Percentiles rank a stretch among this genome's conserved stretches.
Evolutionary conservation across 129 eudicot genomes (phyloP).

Genomic region (Logfia minima): DNA sequence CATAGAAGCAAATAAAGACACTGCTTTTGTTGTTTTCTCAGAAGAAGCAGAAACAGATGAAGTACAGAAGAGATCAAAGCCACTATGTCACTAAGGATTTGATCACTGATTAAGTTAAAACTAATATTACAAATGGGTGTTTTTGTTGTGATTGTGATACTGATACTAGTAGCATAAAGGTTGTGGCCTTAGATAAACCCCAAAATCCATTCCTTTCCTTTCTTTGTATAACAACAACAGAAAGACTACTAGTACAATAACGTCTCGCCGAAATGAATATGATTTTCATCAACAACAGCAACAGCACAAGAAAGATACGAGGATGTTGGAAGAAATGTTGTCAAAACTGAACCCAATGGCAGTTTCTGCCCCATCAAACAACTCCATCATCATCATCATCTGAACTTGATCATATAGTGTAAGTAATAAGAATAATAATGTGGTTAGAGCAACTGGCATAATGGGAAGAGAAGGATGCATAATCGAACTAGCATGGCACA

Average conservation of each 20-base stretch:
- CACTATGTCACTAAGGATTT: no score
- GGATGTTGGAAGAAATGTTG: constrained; percentile 59
- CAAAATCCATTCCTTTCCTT: no score
- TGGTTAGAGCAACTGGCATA: background rate
- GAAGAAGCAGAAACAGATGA: no score
- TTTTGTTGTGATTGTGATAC: no score
- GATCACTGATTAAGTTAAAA: no score
- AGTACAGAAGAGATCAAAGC: no score
- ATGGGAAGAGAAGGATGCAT: constrained; percentile 65
- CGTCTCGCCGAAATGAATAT: background rate
- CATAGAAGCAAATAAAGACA: background rate
- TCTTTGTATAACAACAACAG: no score
- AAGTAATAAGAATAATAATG: no score
- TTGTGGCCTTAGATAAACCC: no score
- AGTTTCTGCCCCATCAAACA: constrained; percentile 42
- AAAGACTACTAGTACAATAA: background rate
- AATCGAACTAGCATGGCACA: constrained; percentile 75
- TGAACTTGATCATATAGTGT: no score
- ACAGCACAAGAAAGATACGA: constrained; percentile 45
- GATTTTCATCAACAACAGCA: background rate
- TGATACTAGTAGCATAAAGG: no score
- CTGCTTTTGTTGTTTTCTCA: background rate
- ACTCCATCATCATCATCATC: background rate
- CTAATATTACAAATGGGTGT: no score
- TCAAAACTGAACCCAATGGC: constrained; percentile 66